A percentile compares a stretch with the other conserved stretches of the same genome.
These are phyloP conservation scores for Ceratobasidium papillatum DNA, from an alignment of 1,284 basidiomycete species.

Conservation along the genomic window DNA sequence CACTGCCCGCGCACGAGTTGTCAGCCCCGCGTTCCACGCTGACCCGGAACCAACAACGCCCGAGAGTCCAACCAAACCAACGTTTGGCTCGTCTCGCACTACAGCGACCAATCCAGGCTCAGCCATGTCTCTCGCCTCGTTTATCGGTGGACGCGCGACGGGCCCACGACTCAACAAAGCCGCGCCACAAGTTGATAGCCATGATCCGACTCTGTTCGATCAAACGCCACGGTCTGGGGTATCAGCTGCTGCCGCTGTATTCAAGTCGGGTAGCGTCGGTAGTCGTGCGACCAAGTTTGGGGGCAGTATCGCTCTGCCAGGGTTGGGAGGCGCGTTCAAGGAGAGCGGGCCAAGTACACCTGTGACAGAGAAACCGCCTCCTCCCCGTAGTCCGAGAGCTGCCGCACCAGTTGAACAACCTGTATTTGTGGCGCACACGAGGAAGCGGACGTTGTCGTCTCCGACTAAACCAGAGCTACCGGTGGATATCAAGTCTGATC, in stretches of 20 bases:
- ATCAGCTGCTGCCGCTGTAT: constrained; percentile 53
- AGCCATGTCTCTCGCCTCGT: constrained; percentile 74
- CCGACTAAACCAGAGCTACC: constrained; percentile 8
- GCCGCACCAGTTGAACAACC: constrained; percentile 21
- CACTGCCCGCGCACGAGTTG: constrained; percentile 39
- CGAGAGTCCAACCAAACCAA: constrained; percentile 44
- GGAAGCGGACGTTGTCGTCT: constrained; percentile 24
- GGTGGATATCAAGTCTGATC: background rate
- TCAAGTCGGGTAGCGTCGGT: background rate
- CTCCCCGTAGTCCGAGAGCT: constrained; percentile 15
- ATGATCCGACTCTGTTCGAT: constrained; percentile 58
- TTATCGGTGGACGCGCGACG: constrained; percentile 76
- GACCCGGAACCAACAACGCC: constrained; percentile 41
- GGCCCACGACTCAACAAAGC: constrained; percentile 75
- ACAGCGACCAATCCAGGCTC: constrained; percentile 48
- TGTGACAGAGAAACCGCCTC: constrained; percentile 22
- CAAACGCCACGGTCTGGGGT: constrained; percentile 22
- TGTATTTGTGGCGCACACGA: background rate
- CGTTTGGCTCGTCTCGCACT: constrained; percentile 45
- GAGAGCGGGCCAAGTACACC: constrained; percentile 11
- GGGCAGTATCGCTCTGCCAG: constrained; percentile 32
- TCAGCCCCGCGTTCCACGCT: constrained; percentile 41
- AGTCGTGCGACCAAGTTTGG: constrained; percentile 33
- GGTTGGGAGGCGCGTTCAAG: background rate
- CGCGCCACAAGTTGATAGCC: constrained; percentile 72